Percentiles rank a stretch among this genome's conserved stretches.
Conservation (phyloP, 352 stramenopile genomes). For the Saprolegnia parasitica region DNA sequence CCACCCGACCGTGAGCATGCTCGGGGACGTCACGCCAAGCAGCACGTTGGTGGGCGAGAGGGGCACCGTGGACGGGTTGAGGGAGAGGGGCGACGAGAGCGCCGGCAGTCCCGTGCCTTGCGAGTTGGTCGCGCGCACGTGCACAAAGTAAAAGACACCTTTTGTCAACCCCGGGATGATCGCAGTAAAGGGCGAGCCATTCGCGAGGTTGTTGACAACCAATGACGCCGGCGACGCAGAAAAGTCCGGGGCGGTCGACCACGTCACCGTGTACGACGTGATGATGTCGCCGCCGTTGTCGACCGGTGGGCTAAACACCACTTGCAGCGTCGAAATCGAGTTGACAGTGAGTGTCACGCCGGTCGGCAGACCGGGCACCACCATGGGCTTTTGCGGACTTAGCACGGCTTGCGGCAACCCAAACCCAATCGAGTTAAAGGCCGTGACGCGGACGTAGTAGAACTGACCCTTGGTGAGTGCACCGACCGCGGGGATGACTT, state of each 20-base stretch:
- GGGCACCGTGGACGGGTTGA: constrained; percentile 90
- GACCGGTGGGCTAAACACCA: constrained; percentile 85
- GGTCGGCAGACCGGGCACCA: constrained; percentile 62
- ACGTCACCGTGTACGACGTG: constrained; percentile 91
- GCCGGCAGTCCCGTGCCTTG: constrained; percentile 57
- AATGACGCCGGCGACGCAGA: constrained; percentile 37
- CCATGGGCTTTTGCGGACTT: constrained; percentile 70
- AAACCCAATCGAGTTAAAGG: constrained; percentile 94
- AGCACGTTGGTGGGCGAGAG: constrained; percentile 80
- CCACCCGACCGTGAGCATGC: constrained; percentile 90
- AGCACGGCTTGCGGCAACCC: constrained; percentile 52
- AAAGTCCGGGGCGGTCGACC: constrained; percentile 77
- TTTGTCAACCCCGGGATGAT: constrained; percentile 59
- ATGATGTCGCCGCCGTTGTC: constrained; percentile 84
- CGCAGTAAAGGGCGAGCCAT: constrained; percentile 50
- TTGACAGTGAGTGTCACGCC: constrained; percentile 64
- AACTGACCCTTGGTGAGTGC: constrained; percentile 84
- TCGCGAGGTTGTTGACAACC: constrained; percentile 47
- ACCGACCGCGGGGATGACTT: constrained; percentile 62
- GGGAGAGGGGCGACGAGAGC: constrained; percentile 77
- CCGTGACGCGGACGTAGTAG: constrained; percentile 93
- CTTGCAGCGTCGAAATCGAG: constrained; percentile 78
- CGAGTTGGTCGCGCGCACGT: constrained; percentile 61
- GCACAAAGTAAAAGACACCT: constrained; percentile 66
- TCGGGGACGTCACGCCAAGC: constrained; percentile 70